A percentile compares a stretch with the other conserved stretches of the same genome.
These are phyloP conservation scores for Bipolaris gigantea DNA, from an alignment of 2,329 filamentous ascomycete species.

Conservation along the genomic window DNA sequence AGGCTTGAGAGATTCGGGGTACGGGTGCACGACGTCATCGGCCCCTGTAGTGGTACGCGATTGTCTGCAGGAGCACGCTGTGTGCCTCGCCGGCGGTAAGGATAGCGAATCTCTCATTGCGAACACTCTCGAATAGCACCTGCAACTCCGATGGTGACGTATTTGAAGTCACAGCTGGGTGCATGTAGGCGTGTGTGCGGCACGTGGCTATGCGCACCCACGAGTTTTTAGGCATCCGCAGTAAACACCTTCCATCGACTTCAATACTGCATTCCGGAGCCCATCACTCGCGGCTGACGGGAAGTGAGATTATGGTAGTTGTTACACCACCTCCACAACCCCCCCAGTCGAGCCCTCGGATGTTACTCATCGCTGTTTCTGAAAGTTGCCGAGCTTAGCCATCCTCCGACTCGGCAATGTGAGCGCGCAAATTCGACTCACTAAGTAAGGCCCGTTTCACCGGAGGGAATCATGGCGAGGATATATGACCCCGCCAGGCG, in stretches of 20 bases:
- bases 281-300: background rate
- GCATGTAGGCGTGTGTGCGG: background rate
- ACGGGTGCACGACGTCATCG: conserved; percentile 33
- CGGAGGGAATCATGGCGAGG: conserved; percentile 18
- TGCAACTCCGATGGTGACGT: conserved; percentile 2
- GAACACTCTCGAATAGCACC: background rate
- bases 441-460: conserved; percentile 19
- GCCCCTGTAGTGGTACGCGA: conserved; percentile 1
- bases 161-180: background rate
- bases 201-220: conserved; percentile 1
- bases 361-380: conserved; percentile 21
- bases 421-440: conserved; percentile 5
- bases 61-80: conserved; percentile 3
- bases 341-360: conserved; percentile 24
- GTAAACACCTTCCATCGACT: background rate
- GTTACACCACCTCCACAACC: conserved; percentile 5
- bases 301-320: background rate
- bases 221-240: background rate
- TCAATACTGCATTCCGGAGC: background rate
- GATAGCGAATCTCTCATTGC: background rate
- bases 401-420: conserved; percentile 16
- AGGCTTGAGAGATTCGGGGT: conserved; percentile 10
- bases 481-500: conserved; percentile 18
- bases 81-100: background rate
- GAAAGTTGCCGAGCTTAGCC: conserved; percentile 38